These are phyloP conservation scores for Diaporthe capsici DNA, from an alignment of 2,329 filamentous ascomycete genomes.

Conservation along the genomic window DNA sequence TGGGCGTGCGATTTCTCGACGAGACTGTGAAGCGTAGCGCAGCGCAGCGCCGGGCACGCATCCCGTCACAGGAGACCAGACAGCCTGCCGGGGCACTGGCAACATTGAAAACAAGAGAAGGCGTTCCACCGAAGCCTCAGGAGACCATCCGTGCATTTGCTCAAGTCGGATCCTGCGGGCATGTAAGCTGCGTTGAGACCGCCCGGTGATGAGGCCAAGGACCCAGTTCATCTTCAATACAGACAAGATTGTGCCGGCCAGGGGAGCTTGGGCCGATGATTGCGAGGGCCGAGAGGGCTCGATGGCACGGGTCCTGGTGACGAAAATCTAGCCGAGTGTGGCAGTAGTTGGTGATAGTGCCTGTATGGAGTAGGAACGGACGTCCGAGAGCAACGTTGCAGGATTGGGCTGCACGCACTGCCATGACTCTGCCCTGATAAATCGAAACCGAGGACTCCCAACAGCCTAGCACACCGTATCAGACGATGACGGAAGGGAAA, in stretches of 20 bases:
- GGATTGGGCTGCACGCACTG: constrained; percentile 13
- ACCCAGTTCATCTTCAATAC: not conserved
- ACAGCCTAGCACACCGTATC: constrained; percentile 7
- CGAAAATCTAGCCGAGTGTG: constrained; percentile 4
- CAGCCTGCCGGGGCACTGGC: not conserved
- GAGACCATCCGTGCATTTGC: not conserved
- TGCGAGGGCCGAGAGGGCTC: not conserved
- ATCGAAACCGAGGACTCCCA: not conserved
- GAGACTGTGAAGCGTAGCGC: not conserved
- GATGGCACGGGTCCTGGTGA: not conserved
- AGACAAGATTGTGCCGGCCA: constrained; percentile 5
- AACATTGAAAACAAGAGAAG: not conserved
- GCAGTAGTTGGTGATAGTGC: constrained; percentile 3
- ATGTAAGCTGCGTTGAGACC: not conserved
- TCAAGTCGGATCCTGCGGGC: not conserved
- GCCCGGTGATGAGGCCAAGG: not conserved
- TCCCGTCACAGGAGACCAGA: not conserved
- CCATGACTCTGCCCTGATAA: not conserved
- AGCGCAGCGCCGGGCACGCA: no score
- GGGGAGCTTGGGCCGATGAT: not conserved
- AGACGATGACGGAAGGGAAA: constrained; percentile 12
- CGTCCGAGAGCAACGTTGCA: constrained; percentile 35
- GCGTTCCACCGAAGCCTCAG: not conserved
- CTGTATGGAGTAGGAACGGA: constrained; percentile 25
- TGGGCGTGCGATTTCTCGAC: not conserved